Base-by-base conservation (phyloP, 805 yeast species). In the Kregervanrija delftensis region DNA sequence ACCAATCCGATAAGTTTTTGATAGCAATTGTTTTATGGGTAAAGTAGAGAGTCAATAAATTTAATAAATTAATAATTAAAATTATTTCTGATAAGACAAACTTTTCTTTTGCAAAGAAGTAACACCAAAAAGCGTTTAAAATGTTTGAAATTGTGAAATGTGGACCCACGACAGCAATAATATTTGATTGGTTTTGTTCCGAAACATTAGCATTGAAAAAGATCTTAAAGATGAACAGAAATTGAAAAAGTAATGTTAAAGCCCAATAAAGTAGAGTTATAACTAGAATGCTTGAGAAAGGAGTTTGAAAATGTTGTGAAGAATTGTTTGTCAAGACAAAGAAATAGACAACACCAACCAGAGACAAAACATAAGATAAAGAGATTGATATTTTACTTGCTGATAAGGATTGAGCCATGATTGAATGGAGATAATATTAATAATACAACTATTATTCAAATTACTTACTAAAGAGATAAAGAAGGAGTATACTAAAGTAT, bases 61-160 rank as follows among this genome's bases (percentile, higher is more conserved):
- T 80, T 58, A 81, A 56, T 48, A 86, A 71, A 60, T 84, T 85
- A 55, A 74, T 39, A 33, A 79, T 59, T 44, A 82, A 66, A 16
- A 83, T 57, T n/a, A 83, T 40, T 63, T 80, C 88, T 39, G 83
- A 64, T 44, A 74, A 58, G 44, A 83, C 58, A 65, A 74, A 84
- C 60, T 77, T 79, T 51, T 76, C 74, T 41, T 69, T 69, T 11
- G 76, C 73, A 61, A 86, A 85, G 48, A 79, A 68, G 49, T 72
- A 60, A 13, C 77, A 65, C 96, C 96, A 86, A 41, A 73, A 53
- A 53, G 80, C 78, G 38, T 74, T 75, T 41, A 77, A 55, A 33
- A 79, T 42, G 63, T 86, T 85, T 68, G 81, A 83, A 13, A 72
- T 49, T 14, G 78, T 70, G 57, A 84, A 82, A 64, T 82, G 86